phyloP scores from a whole-genome alignment of 345 rosid species.

The Euphorbia lathyris region DNA sequence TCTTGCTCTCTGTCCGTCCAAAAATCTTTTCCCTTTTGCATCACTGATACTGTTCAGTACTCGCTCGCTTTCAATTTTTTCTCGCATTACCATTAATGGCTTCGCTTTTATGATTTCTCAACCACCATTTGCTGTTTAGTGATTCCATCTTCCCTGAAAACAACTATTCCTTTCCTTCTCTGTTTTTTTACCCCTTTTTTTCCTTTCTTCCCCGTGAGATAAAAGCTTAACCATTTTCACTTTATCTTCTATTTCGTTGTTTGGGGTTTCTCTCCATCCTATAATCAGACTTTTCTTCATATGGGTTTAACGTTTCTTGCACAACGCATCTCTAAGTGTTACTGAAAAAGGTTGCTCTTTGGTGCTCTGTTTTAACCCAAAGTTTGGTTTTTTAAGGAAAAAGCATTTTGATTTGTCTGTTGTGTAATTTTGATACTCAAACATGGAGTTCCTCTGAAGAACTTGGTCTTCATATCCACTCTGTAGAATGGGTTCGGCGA shows the following conservation, averaged over 20 bases:
- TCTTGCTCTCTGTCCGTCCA: background rate
- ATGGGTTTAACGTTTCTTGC: conserved; percentile 1
- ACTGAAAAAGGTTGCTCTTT: background rate
- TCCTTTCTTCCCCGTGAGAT: too few species aligned
- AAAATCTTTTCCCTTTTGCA: background rate
- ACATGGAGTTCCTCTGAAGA: conserved; percentile 25
- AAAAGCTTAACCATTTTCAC: background rate
- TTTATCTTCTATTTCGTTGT: conserved; percentile 2
- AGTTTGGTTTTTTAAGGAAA: too few species aligned
- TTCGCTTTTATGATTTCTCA: conserved; percentile 14
- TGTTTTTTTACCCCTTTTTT: too few species aligned
- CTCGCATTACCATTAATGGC: conserved; percentile 11
- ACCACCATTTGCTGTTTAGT: background rate
- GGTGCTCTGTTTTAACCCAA: too few species aligned
- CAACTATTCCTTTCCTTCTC: background rate
- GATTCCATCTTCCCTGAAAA: background rate
- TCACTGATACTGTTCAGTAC: background rate
- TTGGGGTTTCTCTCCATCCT: conserved; percentile 10
- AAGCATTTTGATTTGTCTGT: background rate
- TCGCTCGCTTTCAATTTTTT: conserved; percentile 6
- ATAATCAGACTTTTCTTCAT: background rate
- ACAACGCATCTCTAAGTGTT: background rate
- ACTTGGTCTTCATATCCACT: conserved; percentile 21
- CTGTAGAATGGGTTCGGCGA: conserved; percentile 62
- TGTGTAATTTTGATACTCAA: background rate